Evolutionary conservation across 140 eudicot species (phyloP), one percentile per base, ranked within the genome.

Genomic region (Stevia rebaudiana): DNA sequence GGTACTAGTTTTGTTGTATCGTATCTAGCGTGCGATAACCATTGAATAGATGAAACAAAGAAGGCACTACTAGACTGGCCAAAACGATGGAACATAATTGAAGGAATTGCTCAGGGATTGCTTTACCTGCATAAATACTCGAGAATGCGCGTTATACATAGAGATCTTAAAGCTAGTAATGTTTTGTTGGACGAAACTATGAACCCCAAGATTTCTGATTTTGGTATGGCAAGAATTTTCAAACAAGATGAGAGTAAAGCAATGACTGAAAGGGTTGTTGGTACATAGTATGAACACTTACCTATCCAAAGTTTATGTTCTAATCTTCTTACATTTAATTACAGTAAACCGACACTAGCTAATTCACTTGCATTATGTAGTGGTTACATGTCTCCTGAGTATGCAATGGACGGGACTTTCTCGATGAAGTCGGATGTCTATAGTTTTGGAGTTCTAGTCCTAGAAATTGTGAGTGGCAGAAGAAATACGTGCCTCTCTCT

Each of bases 131-230:
- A 81, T 24, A 75, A 74, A 56, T 75, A 81, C 73, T 81, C 87
- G 0, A 71, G 83, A 67, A 68, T 74, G 79, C 65, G 75, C 19
- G 67, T 81, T 28, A 74, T 77, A 7, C 86, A 77, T 43, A 78
- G 86, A 9, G 83, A 81, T 77, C 65, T 81, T 2, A 77, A 81
- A 65, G 71, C 79, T 37, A 81, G 80, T 69, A 81, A 81, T 23
- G 43, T 81, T 21, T 48, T 77, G 30, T 25, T 81, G 41, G 83
- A 81, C 41, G 67, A 51, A 15, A 58, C 5, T 25, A 81, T 81
- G 81, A 78, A 81, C 48, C 83, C 87, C 5, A 81, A 81, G 64
- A 78, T 78, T 3, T 61, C 87, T 33, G 81, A 81, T 74, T 81
- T 78, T 49, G 87, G 87, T 6, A 52, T 78, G 76, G 87, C 87